Base-by-base conservation (phyloP, 192 early-diverging fungal genomes). In the Podila minutissima region DNA sequence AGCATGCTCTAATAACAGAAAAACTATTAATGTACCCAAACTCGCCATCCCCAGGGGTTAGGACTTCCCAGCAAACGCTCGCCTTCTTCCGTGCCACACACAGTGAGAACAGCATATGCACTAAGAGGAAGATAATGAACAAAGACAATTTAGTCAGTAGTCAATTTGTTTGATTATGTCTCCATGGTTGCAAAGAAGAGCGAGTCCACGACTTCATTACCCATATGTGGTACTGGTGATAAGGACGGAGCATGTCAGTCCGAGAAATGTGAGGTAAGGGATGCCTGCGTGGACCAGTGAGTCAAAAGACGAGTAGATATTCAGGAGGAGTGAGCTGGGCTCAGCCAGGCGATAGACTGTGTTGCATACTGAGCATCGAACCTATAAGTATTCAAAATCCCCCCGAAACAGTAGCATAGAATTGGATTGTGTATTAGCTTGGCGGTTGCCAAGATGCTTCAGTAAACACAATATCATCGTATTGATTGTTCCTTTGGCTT, bases 301-400 rank as follows among this genome's bases (percentile, higher is more conserved):
- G 69, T 91, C 87, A 7, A 91, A 67, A 8, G 85, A 64, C 17
- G 85, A 86, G 38, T 92, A 75, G 24, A 89, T 60, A 28, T 82
- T 77, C 49, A 93, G 73, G 22, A 85, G 82, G 19, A 79, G 46
- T 19, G 89, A 91, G 28, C 74, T 82, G 74, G 73, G 82, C 53
- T 94, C 89, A 19, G 86, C 71, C 31, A 94, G 71, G 32, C 85
- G 83, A 74, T 93, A 94, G 3, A 87, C 78, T 11, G 87, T 83
- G 60, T 84, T 89, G 72, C 93, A 94, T 50, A 93, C 92, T 35
- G 93, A 92, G 61, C 93, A 94, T 29, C 83, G 84, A 3, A 91
- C 90, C 90, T 92, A 86, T 51, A 35, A 26, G 6, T 11, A 17
- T 26, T 5, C 9, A 26, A 11, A 26, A 55, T 6, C 22, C 51